Evolutionary conservation across 2,329 filamentous ascomycete species (phyloP), one percentile per base, ranked within the genome.

Genomic region (Chaetomium globosum): DNA sequence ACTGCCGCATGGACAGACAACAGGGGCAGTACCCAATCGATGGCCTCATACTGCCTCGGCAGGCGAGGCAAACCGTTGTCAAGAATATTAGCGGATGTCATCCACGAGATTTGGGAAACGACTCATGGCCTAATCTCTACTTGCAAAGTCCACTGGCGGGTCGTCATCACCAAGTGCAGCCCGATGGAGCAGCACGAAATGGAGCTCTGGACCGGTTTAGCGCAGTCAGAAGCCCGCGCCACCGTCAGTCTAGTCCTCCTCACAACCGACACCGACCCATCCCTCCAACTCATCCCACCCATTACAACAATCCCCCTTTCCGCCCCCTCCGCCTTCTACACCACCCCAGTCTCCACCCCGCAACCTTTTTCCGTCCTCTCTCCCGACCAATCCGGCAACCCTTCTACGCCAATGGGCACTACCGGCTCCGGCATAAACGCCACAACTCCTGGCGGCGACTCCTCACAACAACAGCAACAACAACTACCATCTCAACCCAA

Each of bases 1-100:
- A 89, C 88, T 13, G 89, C 87, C 6, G 89, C 89, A 0, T 96
- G 92, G 92, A 91, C 89, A 1, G 91, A 96, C 73, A 91, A 87
- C 70, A 85, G 85, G 30, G 92, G 92, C 1, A 86, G 85, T 65
- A 86, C 90, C 67, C 90, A 93, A 74, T 86, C 88, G 69, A 90
- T 85, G 19, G 85, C 87, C 0, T 89, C 90, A 0, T 94, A 93
- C 75, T 91, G 89, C 71, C 79, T 94, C 53, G 81, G 86, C 19
- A 80, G 88, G 67, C 83, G 86, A 76, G 80, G 83, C 70, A 80
- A 82, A 62, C 74, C 80, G 1, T 73, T 83, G 2, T 79, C 83
- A 8, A 83, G 80, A 16, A 73, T 79, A 1, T 85, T 92, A 67
- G 80, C 80, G 16, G 86, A 90, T 26, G 80, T 93, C n/a, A 86